Percentiles rank a stretch among this genome's conserved stretches.
These are phyloP conservation scores for Cyclotella distinguenda DNA, from an alignment of 108 stramenopile species.

Conservation along the genomic window DNA sequence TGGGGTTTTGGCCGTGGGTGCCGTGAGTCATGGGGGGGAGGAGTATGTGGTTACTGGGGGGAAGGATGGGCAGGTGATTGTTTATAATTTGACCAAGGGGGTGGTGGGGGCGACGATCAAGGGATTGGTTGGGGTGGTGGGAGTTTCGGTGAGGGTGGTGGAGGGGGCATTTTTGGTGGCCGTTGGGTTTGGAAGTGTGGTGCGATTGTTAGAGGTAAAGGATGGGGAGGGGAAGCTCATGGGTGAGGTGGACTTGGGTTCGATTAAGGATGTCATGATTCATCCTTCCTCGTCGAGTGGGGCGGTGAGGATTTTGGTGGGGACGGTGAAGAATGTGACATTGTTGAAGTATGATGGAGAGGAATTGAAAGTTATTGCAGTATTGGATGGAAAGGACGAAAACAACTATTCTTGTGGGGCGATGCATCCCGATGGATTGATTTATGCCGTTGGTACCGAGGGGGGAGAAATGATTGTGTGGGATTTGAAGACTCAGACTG, in stretches of 20 bases:
- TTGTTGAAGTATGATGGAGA: not conserved
- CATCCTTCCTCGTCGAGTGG: conserved; percentile 56
- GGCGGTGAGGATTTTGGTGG: conserved; percentile 23
- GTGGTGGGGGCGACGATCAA: conserved; percentile 47
- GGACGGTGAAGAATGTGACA: conserved; percentile 18
- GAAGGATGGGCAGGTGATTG: conserved; percentile 66
- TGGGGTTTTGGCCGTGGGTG: conserved; percentile 11
- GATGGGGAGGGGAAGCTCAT: not conserved
- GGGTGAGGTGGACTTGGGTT: not conserved
- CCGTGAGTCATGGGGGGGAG: not conserved
- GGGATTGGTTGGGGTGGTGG: conserved; percentile 15
- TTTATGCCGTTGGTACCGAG: conserved; percentile 68
- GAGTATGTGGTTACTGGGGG: conserved; percentile 63
- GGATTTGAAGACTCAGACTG: conserved; percentile 81
- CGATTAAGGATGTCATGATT: conserved; percentile 37
- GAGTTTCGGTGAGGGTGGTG: not conserved
- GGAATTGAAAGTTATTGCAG: conserved; percentile 15
- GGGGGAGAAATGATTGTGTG: conserved; percentile 68
- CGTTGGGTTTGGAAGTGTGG: not conserved
- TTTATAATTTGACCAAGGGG: conserved; percentile 56
- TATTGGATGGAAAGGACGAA: conserved; percentile 17
- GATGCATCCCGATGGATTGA: conserved; percentile 92
- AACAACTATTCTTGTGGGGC: conserved; percentile 53
- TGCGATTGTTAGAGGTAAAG: not conserved
- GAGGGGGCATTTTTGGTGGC: not conserved